phyloP scores from a whole-genome alignment of 371 early-diverging fungal species.

The Fennellomyces sp. region DNA sequence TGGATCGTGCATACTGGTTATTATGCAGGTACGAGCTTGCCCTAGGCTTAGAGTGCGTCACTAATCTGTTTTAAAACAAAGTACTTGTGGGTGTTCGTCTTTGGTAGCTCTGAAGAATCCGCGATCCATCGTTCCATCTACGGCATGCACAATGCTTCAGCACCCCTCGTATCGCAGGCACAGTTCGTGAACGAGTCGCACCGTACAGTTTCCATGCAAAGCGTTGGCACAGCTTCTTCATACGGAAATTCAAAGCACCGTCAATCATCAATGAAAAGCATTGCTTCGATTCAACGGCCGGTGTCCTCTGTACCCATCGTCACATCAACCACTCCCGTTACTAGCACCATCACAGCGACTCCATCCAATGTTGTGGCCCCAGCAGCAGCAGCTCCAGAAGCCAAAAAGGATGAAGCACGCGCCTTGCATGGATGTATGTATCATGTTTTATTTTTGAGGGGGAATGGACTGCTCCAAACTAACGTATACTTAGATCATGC shows the following conservation, averaged over 20 bases:
- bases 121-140: conserved; percentile 32
- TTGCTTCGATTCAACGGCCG: neutral
- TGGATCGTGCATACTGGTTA: conserved; percentile 62
- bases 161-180: neutral
- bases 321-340: neutral
- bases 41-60: neutral
- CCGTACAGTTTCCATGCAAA: neutral
- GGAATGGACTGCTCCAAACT: too few relatives aligned
- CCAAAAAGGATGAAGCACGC: neutral
- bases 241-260: too few relatives aligned
- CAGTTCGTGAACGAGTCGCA: neutral
- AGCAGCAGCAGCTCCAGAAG: neutral
- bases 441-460: neutral
- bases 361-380: too few relatives aligned
- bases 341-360: neutral
- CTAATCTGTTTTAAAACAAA: conserved; percentile 16
- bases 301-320: too few relatives aligned
- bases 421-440: conserved; percentile 9
- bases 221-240: neutral
- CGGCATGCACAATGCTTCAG: conserved; percentile 6
- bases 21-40: conserved; percentile 35
- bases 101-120: conserved; percentile 73
- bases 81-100: conserved; percentile 72
- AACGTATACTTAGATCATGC: conserved; percentile 60
- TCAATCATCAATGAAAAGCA: neutral